Conservation (phyloP, 208 protist species). For the Acanthamoeba culbertsoni region DNA sequence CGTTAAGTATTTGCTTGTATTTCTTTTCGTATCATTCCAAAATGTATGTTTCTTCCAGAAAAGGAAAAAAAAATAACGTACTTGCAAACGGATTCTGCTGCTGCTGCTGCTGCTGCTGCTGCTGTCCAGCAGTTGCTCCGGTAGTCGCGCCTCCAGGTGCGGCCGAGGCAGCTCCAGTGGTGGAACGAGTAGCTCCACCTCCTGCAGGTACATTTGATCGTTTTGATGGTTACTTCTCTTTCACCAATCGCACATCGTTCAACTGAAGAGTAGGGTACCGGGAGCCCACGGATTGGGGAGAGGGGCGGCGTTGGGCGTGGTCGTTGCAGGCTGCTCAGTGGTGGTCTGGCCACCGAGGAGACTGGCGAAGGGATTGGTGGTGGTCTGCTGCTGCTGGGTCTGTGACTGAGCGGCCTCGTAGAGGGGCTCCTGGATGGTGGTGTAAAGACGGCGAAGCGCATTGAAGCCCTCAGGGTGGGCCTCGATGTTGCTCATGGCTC, state of each 20-base stretch:
- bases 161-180: background rate
- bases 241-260: too few relatives aligned
- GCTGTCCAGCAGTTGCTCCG: background rate
- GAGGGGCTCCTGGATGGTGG: conserved; percentile 80
- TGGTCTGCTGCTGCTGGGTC: background rate
- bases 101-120: background rate
- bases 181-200: background rate
- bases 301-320: conserved; percentile 63
- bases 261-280: too few relatives aligned
- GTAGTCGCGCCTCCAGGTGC: background rate
- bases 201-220: background rate
- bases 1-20: too few relatives aligned
- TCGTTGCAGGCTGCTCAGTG: background rate
- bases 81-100: conserved; percentile 19
- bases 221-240: background rate
- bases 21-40: background rate
- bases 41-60: background rate
- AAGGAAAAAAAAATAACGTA: background rate
- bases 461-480: conserved; percentile 83
- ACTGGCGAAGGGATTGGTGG: conserved; percentile 47
- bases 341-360: background rate
- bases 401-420: conserved; percentile 67
- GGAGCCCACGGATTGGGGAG: conserved; percentile 71
- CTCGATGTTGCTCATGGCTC: conserved; percentile 84
- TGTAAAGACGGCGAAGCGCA: conserved; percentile 76